phyloP scores from a whole-genome alignment of 352 stramenopile genomes.

The Phytophthora kernoviae region DNA sequence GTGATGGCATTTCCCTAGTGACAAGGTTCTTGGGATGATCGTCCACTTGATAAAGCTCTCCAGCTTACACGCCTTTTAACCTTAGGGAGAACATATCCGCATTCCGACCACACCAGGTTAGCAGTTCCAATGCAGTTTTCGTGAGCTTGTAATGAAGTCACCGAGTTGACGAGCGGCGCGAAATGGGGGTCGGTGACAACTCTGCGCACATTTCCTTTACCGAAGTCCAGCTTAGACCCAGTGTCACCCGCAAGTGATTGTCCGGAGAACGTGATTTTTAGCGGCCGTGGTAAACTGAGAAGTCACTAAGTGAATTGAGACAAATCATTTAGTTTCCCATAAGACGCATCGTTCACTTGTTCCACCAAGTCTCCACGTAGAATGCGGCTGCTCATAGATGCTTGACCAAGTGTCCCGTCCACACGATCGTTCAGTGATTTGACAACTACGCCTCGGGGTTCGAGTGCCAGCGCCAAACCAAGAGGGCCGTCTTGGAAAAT shows the following conservation, averaged over 20 bases:
- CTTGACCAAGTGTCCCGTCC: conserved; percentile 69
- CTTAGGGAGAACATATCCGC: conserved; percentile 47
- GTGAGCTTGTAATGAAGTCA: conserved; percentile 53
- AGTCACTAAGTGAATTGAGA: conserved; percentile 83
- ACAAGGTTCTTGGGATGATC: too few species aligned
- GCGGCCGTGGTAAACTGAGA: conserved; percentile 63
- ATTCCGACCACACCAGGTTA: conserved; percentile 73
- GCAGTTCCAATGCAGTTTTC: conserved; percentile 61
- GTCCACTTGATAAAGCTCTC: too few species aligned
- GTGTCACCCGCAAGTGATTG: conserved; percentile 14
- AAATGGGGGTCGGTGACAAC: conserved; percentile 51
- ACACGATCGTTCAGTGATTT: conserved; percentile 82
- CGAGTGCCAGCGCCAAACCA: too few species aligned
- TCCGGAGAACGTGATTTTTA: conserved; percentile 70
- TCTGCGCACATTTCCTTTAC: conserved; percentile 46
- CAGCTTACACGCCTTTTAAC: conserved; percentile 51
- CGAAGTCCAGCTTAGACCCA: conserved; percentile 49
- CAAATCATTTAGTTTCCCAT: conserved; percentile 69
- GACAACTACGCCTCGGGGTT: too few species aligned
- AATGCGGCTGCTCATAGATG: conserved; percentile 67
- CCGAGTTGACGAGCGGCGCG: conserved; percentile 18
- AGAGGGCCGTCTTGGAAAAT: too few species aligned
- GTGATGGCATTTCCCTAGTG: too few species aligned
- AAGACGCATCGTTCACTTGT: conserved; percentile 67
- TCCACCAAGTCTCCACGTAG: conserved; percentile 75